A percentile compares a stretch with the other conserved stretches of the same genome.
Evolutionary conservation across 1,284 basidiomycete species (phyloP).

Genomic region (Cutaneotrichosporon mucoides): DNA sequence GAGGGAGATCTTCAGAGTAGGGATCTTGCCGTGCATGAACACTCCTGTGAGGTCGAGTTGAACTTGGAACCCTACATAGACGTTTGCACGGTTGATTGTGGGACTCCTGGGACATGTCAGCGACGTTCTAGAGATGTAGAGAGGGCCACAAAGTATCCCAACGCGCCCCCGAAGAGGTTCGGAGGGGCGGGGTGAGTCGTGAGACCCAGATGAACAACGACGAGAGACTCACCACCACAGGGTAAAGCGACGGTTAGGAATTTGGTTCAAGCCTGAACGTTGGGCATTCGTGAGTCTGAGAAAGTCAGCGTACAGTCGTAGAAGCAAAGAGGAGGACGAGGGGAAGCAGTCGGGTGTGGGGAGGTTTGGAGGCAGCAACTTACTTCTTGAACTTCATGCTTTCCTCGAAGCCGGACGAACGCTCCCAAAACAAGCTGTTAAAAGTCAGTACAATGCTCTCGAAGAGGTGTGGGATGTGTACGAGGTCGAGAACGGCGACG

Average conservation of each 20-base stretch:
- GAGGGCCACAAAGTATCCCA: background rate
- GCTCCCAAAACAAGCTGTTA: conserved; percentile 84
- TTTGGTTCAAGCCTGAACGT: conserved; percentile 71
- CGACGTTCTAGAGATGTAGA: no score
- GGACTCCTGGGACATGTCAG: conserved; percentile 48
- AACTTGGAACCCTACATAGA: conserved; percentile 63
- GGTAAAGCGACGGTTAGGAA: conserved; percentile 99
- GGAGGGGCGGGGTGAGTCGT: background rate
- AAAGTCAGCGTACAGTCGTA: background rate
- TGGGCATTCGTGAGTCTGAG: conserved; percentile 49
- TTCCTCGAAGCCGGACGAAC: conserved; percentile 55
- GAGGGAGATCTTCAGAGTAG: conserved; percentile 83
- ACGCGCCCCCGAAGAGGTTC: background rate
- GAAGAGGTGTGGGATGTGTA: background rate
- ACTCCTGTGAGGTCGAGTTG: conserved; percentile 87
- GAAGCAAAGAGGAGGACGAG: background rate
- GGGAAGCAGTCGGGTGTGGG: background rate
- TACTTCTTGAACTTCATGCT: conserved; percentile 86
- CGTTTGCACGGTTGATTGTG: conserved; percentile 88
- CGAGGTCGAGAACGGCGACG: background rate
- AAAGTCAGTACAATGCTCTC: background rate
- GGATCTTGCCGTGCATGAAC: conserved; percentile 92
- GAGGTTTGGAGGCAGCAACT: background rate
- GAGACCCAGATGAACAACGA: conserved; percentile 71
- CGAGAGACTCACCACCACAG: conserved; percentile 80